phyloP scores from a whole-genome alignment of 768 basidiomycete genomes.

The Kondoa malvinella region DNA sequence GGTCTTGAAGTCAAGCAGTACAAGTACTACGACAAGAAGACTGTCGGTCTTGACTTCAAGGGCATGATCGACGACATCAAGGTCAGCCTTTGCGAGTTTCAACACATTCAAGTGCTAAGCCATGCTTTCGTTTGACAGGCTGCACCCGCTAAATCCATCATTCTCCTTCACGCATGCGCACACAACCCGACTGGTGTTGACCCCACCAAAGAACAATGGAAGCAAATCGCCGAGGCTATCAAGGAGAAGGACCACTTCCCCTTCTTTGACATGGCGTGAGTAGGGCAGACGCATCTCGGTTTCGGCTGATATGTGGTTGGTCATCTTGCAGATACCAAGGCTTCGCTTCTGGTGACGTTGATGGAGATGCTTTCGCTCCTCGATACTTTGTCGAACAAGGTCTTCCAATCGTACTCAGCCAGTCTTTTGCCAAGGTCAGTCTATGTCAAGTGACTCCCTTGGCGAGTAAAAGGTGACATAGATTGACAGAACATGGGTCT shows the following conservation, averaged over 20 bases:
- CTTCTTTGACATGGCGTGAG: constrained; percentile 91
- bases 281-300: not conserved
- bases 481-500: constrained; percentile 67
- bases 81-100: constrained; percentile 3
- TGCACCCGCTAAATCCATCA: constrained; percentile 60
- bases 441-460: not conserved
- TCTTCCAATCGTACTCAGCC: constrained; percentile 76
- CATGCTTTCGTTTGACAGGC: constrained; percentile 36
- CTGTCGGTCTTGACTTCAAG: constrained; percentile 64
- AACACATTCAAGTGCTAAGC: not conserved
- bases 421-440: constrained; percentile 72
- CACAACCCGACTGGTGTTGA: constrained; percentile 97
- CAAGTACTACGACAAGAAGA: constrained; percentile 83
- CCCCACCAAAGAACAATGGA: constrained; percentile 76
- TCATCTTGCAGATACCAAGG: constrained; percentile 54
- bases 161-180: constrained; percentile 83
- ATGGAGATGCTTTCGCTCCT: constrained; percentile 81
- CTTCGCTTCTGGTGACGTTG: constrained; percentile 74
- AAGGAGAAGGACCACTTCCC: constrained; percentile 57
- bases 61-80: constrained; percentile 39
- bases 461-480: not conserved
- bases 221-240: constrained; percentile 53
- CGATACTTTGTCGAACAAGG: constrained; percentile 87
- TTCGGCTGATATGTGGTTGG: not conserved
- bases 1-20: constrained; percentile 73